Evolutionary conservation across 768 basidiomycete species (phyloP).

Genomic region (Mycena galericulata): DNA sequence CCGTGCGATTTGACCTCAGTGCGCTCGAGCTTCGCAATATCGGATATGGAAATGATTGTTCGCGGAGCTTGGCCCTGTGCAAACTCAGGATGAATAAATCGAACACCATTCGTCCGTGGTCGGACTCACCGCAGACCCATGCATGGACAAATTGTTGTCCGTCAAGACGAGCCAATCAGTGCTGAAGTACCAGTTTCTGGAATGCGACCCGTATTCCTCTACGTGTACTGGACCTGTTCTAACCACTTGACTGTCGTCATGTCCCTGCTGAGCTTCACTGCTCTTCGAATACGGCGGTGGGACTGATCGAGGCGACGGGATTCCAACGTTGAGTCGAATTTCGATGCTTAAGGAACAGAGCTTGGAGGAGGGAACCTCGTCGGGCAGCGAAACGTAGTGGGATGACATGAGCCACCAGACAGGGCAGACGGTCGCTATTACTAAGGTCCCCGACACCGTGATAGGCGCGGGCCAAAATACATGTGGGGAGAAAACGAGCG

Average conservation of each 20-base stretch:
- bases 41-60: not conserved
- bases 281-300: conserved; percentile 18
- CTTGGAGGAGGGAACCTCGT: not conserved
- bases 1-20: not conserved
- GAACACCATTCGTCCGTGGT: not conserved
- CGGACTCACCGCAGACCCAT: not conserved
- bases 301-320: not conserved
- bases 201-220: not conserved
- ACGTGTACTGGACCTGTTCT: conserved; percentile 12
- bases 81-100: not conserved
- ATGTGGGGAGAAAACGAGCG: no score
- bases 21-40: conserved; percentile 9
- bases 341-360: not conserved
- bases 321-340: not conserved
- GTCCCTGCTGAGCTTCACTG: not conserved
- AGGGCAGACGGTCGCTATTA: no score
- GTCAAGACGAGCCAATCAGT: conserved; percentile 18
- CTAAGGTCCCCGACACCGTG: no score
- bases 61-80: not conserved
- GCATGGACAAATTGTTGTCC: conserved; percentile 2
- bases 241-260: not conserved
- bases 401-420: conserved; percentile 3
- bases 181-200: conserved; percentile 7
- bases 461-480: no score
- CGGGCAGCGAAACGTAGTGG: not conserved